Evolutionary conservation across 257 asterid genomes (phyloP).

Genomic region (Scutellaria galericulata): DNA sequence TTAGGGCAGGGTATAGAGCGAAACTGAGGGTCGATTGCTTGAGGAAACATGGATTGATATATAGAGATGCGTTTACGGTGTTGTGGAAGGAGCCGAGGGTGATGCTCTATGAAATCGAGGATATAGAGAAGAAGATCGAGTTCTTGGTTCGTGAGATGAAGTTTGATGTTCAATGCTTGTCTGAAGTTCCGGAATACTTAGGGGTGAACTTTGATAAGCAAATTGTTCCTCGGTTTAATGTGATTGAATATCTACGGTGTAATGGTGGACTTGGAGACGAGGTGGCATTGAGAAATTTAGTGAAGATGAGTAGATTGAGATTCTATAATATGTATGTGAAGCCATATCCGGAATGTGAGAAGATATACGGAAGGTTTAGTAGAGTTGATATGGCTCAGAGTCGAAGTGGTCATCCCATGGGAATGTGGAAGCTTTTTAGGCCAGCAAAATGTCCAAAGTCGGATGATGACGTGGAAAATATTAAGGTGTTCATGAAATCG

Average conservation of each 20-base stretch:
- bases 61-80: conserved; percentile 71
- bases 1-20: conserved; percentile 68
- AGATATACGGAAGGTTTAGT: conserved; percentile 71
- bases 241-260: conserved; percentile 60
- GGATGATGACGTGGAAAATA: conserved; percentile 53
- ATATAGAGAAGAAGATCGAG: conserved; percentile 68
- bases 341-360: conserved; percentile 91
- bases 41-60: conserved; percentile 61
- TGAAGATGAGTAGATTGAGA: conserved; percentile 73
- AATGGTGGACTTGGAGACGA: conserved; percentile 75
- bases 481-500: conserved; percentile 55
- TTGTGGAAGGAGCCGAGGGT: conserved; percentile 90
- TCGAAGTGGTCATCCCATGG: conserved; percentile 62
- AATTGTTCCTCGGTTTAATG: conserved; percentile 79
- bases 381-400: conserved; percentile 38
- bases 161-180: conserved; percentile 54
- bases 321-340: conserved; percentile 86
- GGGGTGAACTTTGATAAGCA: conserved; percentile 80
- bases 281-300: conserved; percentile 59
- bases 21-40: conserved; percentile 76
- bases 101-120: conserved; percentile 53
- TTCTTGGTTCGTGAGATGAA: conserved; percentile 65
- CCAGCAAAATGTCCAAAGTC: conserved; percentile 56
- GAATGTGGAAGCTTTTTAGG: conserved; percentile 88
- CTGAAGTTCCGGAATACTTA: conserved; percentile 76